These are phyloP conservation scores for Blastomyces parvus DNA, from an alignment of 2,329 filamentous ascomycete genomes.

Conservation along the genomic window DNA sequence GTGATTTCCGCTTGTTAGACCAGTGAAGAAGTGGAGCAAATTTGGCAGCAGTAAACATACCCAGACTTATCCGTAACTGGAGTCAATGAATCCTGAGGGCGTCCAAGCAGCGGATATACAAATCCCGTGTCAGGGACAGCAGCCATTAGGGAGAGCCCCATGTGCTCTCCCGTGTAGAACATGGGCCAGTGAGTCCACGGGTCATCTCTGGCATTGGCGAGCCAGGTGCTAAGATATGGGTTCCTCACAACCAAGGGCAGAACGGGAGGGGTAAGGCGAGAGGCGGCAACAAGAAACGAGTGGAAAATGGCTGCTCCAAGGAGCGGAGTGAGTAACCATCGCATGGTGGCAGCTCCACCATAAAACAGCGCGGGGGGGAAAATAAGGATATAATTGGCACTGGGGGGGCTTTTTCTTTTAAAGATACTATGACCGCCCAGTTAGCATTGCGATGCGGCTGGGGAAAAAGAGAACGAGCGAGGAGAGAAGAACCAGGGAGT, in stretches of 20 bases:
- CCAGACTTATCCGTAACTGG: slow-evolving; percentile 25
- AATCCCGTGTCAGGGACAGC: slow-evolving; percentile 50
- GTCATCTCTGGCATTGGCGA: slow-evolving; percentile 58
- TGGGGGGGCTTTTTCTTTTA: background rate
- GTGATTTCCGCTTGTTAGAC: background rate
- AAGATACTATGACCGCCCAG: background rate
- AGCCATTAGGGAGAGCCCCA: slow-evolving; percentile 56
- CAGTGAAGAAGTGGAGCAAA: background rate
- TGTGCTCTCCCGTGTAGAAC: slow-evolving; percentile 64
- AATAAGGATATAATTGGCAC: background rate
- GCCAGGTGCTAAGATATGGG: slow-evolving; percentile 70
- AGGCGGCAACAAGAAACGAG: slow-evolving; percentile 39
- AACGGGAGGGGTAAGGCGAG: slow-evolving; percentile 52
- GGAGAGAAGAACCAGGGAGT: background rate
- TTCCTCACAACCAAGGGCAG: slow-evolving; percentile 65
- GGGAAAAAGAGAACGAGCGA: background rate
- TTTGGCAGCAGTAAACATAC: slow-evolving; percentile 22
- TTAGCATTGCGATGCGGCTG: slow-evolving; percentile 5
- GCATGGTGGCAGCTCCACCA: slow-evolving; percentile 7
- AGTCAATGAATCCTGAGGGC: slow-evolving; percentile 54
- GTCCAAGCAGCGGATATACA: slow-evolving; percentile 56
- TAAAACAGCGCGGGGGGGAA: background rate
- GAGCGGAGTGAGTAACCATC: slow-evolving; percentile 19
- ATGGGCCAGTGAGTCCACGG: slow-evolving; percentile 84
- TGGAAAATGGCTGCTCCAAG: slow-evolving; percentile 31